Conservation (phyloP, 2,329 filamentous ascomycete species). For the Amauroascus niger region DNA sequence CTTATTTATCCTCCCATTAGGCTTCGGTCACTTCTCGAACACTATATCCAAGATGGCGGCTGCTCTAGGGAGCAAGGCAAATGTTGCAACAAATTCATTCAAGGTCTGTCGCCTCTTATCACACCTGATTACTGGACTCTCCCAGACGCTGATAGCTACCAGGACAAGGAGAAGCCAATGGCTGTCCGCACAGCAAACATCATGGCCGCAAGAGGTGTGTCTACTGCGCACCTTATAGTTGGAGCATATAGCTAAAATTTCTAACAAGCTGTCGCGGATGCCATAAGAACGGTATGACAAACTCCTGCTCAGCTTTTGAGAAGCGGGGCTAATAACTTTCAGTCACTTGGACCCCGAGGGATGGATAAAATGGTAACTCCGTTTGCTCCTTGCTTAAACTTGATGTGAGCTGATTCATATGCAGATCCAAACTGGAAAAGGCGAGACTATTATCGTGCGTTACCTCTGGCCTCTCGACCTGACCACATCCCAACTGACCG, state of each 20-base stretch:
- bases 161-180: slow-evolving; percentile 95
- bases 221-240: slow-evolving; percentile 1
- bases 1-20: slow-evolving; percentile 19
- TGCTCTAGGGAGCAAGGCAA: slow-evolving; percentile 37
- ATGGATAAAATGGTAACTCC: slow-evolving; percentile 85
- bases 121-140: not conserved
- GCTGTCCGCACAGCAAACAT: slow-evolving; percentile 95
- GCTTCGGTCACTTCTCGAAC: slow-evolving; percentile 17
- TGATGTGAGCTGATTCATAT: slow-evolving; percentile 2
- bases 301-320: slow-evolving; percentile 13
- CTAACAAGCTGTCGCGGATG: slow-evolving; percentile 77
- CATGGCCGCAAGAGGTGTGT: slow-evolving; percentile 81
- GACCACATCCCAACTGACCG: slow-evolving; percentile 16
- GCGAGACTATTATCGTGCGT: slow-evolving; percentile 79
- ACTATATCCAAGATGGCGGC: slow-evolving; percentile 41
- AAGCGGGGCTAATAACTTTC: slow-evolving; percentile 33
- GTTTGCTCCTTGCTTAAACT: not conserved
- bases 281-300: slow-evolving; percentile 66
- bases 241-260: slow-evolving; percentile 22
- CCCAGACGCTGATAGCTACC: slow-evolving; percentile 30
- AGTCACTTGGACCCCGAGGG: slow-evolving; percentile 84
- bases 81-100: slow-evolving; percentile 55
- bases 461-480: not conserved
- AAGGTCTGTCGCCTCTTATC: slow-evolving; percentile 41
- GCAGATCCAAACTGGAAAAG: slow-evolving; percentile 83